Base-by-base conservation (phyloP, 2,329 filamentous ascomycete genomes). In the Phyllosticta ampelicida region DNA sequence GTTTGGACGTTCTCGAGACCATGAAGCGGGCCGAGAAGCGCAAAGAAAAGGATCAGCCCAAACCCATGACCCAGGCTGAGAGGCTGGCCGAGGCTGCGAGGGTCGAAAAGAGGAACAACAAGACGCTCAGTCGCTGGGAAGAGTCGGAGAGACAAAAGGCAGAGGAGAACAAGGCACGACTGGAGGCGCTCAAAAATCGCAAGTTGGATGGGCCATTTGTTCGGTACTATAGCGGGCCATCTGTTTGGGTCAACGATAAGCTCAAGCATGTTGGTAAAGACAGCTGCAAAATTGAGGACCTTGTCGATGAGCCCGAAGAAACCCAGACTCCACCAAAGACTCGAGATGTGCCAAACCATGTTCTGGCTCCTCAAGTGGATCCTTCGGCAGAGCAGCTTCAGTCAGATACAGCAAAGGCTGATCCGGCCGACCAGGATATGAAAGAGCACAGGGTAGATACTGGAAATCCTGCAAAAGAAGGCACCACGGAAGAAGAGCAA, bases 51-150 rank as follows among this genome's bases (percentile, higher is more conserved):
- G 75, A 84, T 62, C 89, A 90, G 72, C 88, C 89, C 57, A 87
- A 86, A 60, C 81, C 86, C 26, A 84, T 95, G 83, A 95, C 90
- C 5, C 92, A 96, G 72, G 89, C 83, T 51, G 86, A 97, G 70
- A 82, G 90, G 44, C 78, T 96, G 26, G 85, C 83, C 26, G 89
- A 95, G 72, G 91, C 91, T 1, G 89, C 86, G 18, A 76, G 85
- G 55, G 86, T 95, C 6, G 94, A 97, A 73, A 86, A 87, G 71
- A 80, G 86, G 65, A 96, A 99, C 71, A 82, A 86, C 64, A 95
- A 89, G 78, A 97, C 87, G 71, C 75, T 96, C 67, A 96, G 92
- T 68, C 81, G 89, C 58, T 97, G 92, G 91, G 91, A 97, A 71
- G 87, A 90, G 71, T 89, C 90, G 6, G 94, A 99, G 74, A 90